Percentiles rank a stretch among this genome's conserved stretches.
Evolutionary conservation across 1,284 basidiomycete genomes (phyloP).

Genomic region (Heterobasidion occidentale): DNA sequence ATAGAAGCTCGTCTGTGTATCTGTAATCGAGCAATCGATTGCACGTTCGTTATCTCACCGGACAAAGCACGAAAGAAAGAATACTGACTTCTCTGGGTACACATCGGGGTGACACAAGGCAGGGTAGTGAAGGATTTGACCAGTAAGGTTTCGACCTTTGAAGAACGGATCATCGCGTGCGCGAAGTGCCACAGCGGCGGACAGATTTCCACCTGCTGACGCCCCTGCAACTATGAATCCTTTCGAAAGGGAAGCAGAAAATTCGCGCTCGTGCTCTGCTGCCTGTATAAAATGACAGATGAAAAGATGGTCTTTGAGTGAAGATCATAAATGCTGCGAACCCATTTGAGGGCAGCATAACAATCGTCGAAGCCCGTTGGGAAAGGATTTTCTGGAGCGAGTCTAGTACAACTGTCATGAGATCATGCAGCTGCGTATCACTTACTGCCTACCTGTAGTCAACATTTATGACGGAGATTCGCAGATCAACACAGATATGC

Average conservation of each 20-base stretch:
- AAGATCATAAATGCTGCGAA: slow-evolving; percentile 1
- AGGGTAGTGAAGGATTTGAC: slow-evolving; percentile 11
- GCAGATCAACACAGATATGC: slow-evolving; percentile 7
- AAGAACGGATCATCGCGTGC: slow-evolving; percentile 15
- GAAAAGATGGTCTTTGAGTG: not conserved
- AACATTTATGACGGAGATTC: slow-evolving; percentile 14
- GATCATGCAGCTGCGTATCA: not conserved
- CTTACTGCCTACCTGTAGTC: not conserved
- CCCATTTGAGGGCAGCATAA: slow-evolving; percentile 26
- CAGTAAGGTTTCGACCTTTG: slow-evolving; percentile 9
- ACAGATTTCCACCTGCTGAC: slow-evolving; percentile 15
- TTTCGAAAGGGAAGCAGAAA: slow-evolving; percentile 9
- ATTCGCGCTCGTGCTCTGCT: slow-evolving; percentile 3
- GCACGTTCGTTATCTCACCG: no score
- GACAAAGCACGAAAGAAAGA: not conserved
- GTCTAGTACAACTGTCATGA: slow-evolving; percentile 8
- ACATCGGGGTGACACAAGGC: slow-evolving; percentile 7
- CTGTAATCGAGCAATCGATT: not conserved
- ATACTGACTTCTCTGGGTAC: not conserved
- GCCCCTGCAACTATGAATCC: slow-evolving; percentile 15
- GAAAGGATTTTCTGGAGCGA: slow-evolving; percentile 31
- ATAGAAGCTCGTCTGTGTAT: not conserved
- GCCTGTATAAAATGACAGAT: slow-evolving; percentile 4
- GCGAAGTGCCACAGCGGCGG: slow-evolving; percentile 10
- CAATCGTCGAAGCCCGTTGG: slow-evolving; percentile 29